Evolutionary conservation across 768 basidiomycete genomes (phyloP).

Genomic region (Mycena albidolilacea): DNA sequence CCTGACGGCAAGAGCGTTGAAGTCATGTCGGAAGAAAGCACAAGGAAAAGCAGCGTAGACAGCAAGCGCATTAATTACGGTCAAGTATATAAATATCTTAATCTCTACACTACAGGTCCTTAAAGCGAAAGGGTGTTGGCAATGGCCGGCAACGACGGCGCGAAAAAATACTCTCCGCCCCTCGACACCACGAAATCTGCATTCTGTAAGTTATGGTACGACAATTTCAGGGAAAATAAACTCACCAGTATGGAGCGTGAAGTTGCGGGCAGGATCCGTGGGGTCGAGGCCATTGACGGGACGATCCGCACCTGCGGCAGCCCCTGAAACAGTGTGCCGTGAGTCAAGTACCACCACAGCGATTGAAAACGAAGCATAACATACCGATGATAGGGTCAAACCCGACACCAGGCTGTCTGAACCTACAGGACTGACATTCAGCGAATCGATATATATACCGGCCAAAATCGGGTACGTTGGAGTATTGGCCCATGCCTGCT

Average conservation of each 20-base stretch:
- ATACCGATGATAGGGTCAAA: constrained; percentile 30
- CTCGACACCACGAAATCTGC: constrained; percentile 43
- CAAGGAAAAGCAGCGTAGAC: no score
- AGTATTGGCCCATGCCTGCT: constrained; percentile 23
- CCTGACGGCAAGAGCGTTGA: no score
- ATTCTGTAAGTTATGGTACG: no score
- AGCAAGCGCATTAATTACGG: no score
- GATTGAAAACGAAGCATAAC: not conserved
- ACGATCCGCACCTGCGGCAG: not conserved
- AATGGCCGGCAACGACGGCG: no score
- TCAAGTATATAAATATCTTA: no score
- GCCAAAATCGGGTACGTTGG: not conserved
- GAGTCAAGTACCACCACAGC: not conserved
- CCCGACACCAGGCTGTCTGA: not conserved
- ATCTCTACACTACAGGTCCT: no score
- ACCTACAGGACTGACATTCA: not conserved
- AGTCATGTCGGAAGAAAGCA: no score
- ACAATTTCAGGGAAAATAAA: no score
- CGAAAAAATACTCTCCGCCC: constrained; percentile 13
- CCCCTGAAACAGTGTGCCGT: not conserved
- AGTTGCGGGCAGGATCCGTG: constrained; percentile 2
- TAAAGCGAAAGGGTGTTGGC: no score
- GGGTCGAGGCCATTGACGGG: constrained; percentile 16
- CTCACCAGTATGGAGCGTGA: constrained; percentile 29
- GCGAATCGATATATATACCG: not conserved